These are phyloP conservation scores for Leishmania amazonensis DNA, from an alignment of 208 protist genomes.

Conservation along the genomic window DNA sequence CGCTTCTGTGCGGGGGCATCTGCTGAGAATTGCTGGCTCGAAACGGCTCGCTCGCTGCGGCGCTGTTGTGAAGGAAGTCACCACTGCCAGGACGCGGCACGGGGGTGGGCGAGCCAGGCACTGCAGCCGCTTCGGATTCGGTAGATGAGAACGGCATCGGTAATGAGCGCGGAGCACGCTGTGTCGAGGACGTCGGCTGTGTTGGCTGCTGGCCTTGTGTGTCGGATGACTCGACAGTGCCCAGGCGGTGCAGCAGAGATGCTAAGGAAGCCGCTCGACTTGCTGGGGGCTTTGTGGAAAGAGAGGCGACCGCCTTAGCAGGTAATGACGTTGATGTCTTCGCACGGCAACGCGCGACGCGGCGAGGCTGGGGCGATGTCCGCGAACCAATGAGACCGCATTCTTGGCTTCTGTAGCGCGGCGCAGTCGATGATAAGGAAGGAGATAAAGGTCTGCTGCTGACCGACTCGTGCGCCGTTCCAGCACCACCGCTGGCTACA, in stretches of 20 bases:
- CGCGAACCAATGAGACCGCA: background rate
- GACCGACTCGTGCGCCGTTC: background rate
- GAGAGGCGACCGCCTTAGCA: background rate
- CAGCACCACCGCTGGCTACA: background rate
- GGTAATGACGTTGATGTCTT: background rate
- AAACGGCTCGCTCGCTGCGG: background rate
- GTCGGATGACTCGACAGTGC: background rate
- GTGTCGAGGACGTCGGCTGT: background rate
- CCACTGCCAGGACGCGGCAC: background rate
- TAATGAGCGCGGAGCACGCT: background rate
- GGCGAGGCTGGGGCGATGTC: background rate
- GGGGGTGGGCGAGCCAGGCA: background rate
- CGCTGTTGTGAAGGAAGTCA: background rate
- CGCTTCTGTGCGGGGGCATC: background rate
- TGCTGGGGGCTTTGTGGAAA: background rate
- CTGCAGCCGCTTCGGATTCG: background rate
- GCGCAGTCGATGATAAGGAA: background rate
- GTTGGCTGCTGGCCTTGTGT: background rate
- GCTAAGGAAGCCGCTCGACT: background rate
- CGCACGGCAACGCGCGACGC: background rate
- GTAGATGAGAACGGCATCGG: background rate
- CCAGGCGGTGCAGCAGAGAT: background rate
- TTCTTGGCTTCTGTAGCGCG: slow-evolving; percentile 3
- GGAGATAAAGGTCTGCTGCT: background rate
- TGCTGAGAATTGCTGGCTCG: background rate